Base-by-base conservation (phyloP, 192 early-diverging fungal genomes). In the Gigaspora rosea region DNA sequence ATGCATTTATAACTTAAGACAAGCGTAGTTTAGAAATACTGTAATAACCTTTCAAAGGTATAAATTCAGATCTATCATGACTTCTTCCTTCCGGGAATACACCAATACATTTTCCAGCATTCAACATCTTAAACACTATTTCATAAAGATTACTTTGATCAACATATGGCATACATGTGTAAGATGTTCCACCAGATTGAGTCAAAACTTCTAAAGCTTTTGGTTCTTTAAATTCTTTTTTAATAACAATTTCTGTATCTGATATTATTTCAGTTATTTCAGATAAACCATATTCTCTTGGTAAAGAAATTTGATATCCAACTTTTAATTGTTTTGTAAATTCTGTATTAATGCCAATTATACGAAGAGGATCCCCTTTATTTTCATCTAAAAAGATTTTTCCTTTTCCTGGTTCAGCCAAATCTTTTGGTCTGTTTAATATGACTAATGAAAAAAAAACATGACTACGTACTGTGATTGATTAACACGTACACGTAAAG, bases 81-180 rank as follows among this genome's bases (percentile, higher is more conserved):
- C 92, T 94, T 13, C 98, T 97, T 54, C 98, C 97, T 78, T 98
- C 98, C 8, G 98, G 98, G 84, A 99, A 99, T 73, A 99, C 98
- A 13, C 95, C 95, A 4, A 99, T 91, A 79, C 95, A 95, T 64
- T 83, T 80, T 51, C 84, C 91, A 56, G 84, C 82, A 78, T 92
- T 88, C 46, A 99, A 78, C 10, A 92, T 88, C n/a, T 91, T 82
- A 76, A 92, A 91, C 12, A 99, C 98, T 4, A 87, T 82, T 32
- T 87, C 82, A 81, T 95, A 98, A 83, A 98, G 95, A 0, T 90
- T 86, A 50, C 87, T 83, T 85, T 98, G 97, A 80, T 99, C 94
- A 71, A 99, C 83, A 79, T 96, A 94, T 65, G 98, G 93, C 49
- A 88, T 79, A 58, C 85, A 85, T 81, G 91, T 94, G 78, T 86